Conservation (phyloP, 306 rosid species). For the Dryas drummondii region DNA sequence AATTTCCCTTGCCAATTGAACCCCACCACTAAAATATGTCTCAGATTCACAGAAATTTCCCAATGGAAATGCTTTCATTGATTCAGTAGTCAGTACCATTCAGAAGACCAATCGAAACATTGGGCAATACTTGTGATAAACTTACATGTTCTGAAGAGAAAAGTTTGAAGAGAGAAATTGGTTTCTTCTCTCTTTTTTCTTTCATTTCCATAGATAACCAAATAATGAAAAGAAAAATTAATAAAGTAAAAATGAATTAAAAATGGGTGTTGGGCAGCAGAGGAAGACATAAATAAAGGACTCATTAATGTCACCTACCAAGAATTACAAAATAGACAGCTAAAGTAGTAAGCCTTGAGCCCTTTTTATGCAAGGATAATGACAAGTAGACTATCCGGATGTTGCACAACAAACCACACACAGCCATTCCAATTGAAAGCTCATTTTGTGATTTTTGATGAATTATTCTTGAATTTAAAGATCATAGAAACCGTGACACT, state of each 20-base stretch:
- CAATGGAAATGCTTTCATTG: background rate
- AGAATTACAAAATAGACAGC: background rate
- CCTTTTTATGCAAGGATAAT: background rate
- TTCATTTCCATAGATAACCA: background rate
- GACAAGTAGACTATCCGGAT: background rate
- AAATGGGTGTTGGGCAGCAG: background rate
- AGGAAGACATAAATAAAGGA: background rate
- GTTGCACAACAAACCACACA: slow-evolving; percentile 14
- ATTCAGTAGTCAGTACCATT: background rate
- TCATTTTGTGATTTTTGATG: background rate
- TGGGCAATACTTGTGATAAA: background rate
- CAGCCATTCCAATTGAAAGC: background rate
- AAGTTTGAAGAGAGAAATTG: too few relatives aligned
- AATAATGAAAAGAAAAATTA: too few relatives aligned
- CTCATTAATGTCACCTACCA: background rate
- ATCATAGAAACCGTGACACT: background rate
- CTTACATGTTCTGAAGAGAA: too few relatives aligned
- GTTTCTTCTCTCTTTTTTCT: background rate
- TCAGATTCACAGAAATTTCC: slow-evolving; percentile 19
- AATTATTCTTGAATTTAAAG: background rate
- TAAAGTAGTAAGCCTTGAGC: background rate
- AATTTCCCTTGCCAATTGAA: slow-evolving; percentile 6
- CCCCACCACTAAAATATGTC: slow-evolving; percentile 21
- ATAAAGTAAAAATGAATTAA: too few relatives aligned
- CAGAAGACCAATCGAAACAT: background rate